Base-by-base conservation (phyloP, 1,139 yeast species). In the Debaryomycetaceae sp. region DNA sequence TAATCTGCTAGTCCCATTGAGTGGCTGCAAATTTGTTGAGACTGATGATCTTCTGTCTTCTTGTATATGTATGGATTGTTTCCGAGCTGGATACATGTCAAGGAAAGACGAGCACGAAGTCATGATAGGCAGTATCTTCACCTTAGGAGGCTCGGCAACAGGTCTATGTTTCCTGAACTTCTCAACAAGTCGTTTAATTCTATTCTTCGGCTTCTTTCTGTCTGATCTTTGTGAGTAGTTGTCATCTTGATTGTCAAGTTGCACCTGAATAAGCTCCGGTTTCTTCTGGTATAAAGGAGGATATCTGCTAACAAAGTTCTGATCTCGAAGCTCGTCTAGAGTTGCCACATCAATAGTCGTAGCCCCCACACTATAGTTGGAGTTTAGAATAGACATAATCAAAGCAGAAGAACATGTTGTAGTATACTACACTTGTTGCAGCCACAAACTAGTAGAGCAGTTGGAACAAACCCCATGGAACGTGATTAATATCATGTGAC, bases 221-320 rank as follows among this genome's bases (percentile, higher is more conserved):
- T 17, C 24, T 23, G 27, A 37, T 20, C 24, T 24, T 5, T 11
- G n/a, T 5, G 24, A 20, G 33, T 20, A 37, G 6, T 6, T 37
- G 14, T 37, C 13, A 23, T 37, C n/a, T 24, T 13, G 31, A 37
- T 27, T 30, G 13, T 13, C 33, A 14, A 30, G 22, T 17, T 34
- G 30, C 27, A 37, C 14, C 31, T 46, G 39, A 14, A 52, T 38
- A 13, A 49, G 42, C 14, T 42, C 42, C 39, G 46, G 53, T 30
- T 42, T 45, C 24, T 51, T 37, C 36, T 42, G 48, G 36, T 41
- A 50, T 23, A 53, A 44, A 24, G 53, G 57, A 3, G 56, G 54
- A 39, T 52, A 53, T 36, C 56, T 36, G 40, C 48, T 48, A 22
- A 47, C 45, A 27, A 51, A 42, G 40, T 49, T 45, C 4, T 56